These are phyloP conservation scores for Aegle marmelos DNA, from an alignment of 345 rosid genomes.

Conservation along the genomic window DNA sequence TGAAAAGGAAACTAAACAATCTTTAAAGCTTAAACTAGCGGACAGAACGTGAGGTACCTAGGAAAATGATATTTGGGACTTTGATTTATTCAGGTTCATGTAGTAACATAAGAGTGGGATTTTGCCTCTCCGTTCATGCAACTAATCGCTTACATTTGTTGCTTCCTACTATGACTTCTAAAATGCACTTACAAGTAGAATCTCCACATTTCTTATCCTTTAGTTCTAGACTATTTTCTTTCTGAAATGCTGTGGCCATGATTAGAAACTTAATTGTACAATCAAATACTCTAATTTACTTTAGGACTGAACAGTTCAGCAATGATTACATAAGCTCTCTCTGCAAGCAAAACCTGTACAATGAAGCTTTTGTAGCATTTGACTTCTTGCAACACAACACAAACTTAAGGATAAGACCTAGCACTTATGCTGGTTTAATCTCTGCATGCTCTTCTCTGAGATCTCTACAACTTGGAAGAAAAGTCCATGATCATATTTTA, in stretches of 20 bases:
- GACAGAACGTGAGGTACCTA: no score
- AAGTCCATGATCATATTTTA: no score
- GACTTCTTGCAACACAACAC: constrained; percentile 30
- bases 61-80: no score
- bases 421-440: constrained; percentile 38
- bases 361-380: constrained; percentile 54
- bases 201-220: not conserved
- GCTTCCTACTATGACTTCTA: not conserved
- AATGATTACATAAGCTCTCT: constrained; percentile 43
- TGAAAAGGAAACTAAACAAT: no score
- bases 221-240: not conserved
- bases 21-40: no score
- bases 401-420: constrained; percentile 23
- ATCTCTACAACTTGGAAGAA: no score
- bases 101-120: no score
- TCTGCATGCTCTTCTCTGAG: no score
- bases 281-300: constrained; percentile 3
- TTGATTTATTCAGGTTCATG: no score
- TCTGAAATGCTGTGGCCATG: not conserved
- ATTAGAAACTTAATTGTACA: not conserved
- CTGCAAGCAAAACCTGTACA: constrained; percentile 30
- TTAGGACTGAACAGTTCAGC: constrained; percentile 34
- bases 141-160: not conserved
- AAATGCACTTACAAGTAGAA: not conserved
- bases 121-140: no score